Conservation (phyloP, 768 basidiomycete species). For the Tulasnella sp. region DNA sequence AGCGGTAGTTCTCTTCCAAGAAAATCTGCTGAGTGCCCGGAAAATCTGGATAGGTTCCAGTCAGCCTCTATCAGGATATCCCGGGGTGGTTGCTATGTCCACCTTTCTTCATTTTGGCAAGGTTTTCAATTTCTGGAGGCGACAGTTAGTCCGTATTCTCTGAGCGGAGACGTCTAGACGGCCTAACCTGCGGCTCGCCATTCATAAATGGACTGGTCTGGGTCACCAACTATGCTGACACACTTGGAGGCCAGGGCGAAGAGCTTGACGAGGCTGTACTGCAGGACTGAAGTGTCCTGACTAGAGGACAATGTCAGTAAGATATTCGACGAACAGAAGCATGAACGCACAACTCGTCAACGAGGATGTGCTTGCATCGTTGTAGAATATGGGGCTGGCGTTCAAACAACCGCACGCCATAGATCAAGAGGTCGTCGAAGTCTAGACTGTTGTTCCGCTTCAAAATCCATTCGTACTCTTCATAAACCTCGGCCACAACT, state of each 20-base stretch:
- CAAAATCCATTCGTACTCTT: conserved; percentile 57
- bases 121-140: conserved; percentile 52
- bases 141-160: neutral
- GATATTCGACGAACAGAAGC: neutral
- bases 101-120: conserved; percentile 63
- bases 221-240: conserved; percentile 80
- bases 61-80: neutral
- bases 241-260: conserved; percentile 48
- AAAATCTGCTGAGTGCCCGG: conserved; percentile 55
- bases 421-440: conserved; percentile 78
- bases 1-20: conserved; percentile 82
- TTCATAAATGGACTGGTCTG: conserved; percentile 86
- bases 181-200: conserved; percentile 61
- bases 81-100: conserved; percentile 24
- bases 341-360: conserved; percentile 68
- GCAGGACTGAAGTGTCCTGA: conserved; percentile 74
- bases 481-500: conserved; percentile 46
- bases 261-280: conserved; percentile 69
- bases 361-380: conserved; percentile 64
- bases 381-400: conserved; percentile 41
- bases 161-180: neutral
- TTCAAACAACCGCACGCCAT: conserved; percentile 58
- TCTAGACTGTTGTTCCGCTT: conserved; percentile 63
- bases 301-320: conserved; percentile 29
- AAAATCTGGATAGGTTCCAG: conserved; percentile 42